These are phyloP conservation scores for Pythium volutum DNA, from an alignment of 352 stramenopile species.

Conservation along the genomic window DNA sequence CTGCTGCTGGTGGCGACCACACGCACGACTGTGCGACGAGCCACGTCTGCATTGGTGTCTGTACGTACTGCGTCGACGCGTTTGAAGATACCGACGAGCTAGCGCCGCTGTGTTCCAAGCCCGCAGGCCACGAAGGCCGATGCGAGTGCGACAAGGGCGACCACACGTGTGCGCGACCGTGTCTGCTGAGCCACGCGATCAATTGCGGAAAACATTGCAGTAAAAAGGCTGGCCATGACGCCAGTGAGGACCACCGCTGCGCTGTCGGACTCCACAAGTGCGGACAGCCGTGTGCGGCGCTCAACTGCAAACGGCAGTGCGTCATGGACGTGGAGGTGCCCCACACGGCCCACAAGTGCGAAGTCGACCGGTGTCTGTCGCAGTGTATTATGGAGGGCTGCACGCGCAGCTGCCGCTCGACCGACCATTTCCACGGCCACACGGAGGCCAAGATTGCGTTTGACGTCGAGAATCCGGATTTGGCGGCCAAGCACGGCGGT, in stretches of 20 bases:
- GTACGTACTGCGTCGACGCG: slow-evolving; percentile 44
- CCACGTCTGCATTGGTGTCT: slow-evolving; percentile 44
- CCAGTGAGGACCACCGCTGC: slow-evolving; percentile 44
- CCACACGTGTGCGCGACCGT: slow-evolving; percentile 59
- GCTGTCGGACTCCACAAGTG: slow-evolving; percentile 57
- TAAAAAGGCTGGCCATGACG: slow-evolving; percentile 39
- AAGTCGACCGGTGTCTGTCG: slow-evolving; percentile 51
- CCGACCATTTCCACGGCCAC: slow-evolving; percentile 72
- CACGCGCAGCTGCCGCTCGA: slow-evolving; percentile 37
- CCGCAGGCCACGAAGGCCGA: slow-evolving; percentile 57
- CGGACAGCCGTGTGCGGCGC: slow-evolving; percentile 42
- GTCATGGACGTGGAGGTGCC: slow-evolving; percentile 47
- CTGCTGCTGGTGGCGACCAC: neutral
- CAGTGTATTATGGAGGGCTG: slow-evolving; percentile 66
- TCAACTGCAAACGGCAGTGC: slow-evolving; percentile 42
- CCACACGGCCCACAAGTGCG: slow-evolving; percentile 63
- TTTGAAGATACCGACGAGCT: slow-evolving; percentile 21
- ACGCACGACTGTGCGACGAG: slow-evolving; percentile 51
- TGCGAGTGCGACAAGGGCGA: slow-evolving; percentile 62
- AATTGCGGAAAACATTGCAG: slow-evolving; percentile 59
- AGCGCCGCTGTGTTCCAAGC: slow-evolving; percentile 42
- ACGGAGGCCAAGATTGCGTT: slow-evolving; percentile 41
- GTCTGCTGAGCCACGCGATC: slow-evolving; percentile 32
- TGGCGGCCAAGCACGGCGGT: slow-evolving; percentile 27
- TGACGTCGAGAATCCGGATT: slow-evolving; percentile 37